Base-by-base conservation (phyloP, 2,329 filamentous ascomycete species). In the Dothistroma pini region DNA sequence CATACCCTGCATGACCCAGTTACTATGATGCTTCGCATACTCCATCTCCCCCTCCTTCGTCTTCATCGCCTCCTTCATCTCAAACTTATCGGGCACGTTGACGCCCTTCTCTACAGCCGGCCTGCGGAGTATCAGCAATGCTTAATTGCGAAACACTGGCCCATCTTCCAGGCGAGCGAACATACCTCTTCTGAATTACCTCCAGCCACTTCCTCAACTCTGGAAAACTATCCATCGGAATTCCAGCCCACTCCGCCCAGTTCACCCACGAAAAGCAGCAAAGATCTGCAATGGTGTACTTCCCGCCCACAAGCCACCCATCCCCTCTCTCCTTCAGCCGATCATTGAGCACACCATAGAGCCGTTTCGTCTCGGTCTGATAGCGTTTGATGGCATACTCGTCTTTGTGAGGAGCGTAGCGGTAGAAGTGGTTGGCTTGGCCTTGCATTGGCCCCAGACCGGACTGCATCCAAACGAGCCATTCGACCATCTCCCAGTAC, bases 211-310 rank as follows among this genome's bases (percentile, higher is more conserved):
- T 65, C 62, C 67, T 55, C 49, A 76, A 25, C 25, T 63, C 65
- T 9, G 68, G 62, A 57, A 76, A 77, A 70, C 59, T 22, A 31
- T 32, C 22, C 48, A 31, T 56, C 12, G 66, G 62, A 14, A 78
- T 65, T 6, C 74, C 75, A 8, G 75, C 74, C 75, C 75, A 77
- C 50, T 75, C 75, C 9, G 71, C 74, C 75, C 75, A 77, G 56
- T 77, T 77, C 61, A 80, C 73, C 80, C 80, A 82, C 3, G 71
- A 68, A 61, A 76, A 82, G 61, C 71, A 77, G 11, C 78, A 76
- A 50, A 81, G 75, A 63, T 82, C 79, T 10, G 79, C 79, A 62
- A 81, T 79, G 1, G 75, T 80, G 61, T 77, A 80, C 62, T 79
- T 80, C 32, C 73, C 66, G 0, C 79, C 79, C 0, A 79, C 78